phyloP scores from a whole-genome alignment of 257 asterid genomes.

The Fraxinus quadrangulata region DNA sequence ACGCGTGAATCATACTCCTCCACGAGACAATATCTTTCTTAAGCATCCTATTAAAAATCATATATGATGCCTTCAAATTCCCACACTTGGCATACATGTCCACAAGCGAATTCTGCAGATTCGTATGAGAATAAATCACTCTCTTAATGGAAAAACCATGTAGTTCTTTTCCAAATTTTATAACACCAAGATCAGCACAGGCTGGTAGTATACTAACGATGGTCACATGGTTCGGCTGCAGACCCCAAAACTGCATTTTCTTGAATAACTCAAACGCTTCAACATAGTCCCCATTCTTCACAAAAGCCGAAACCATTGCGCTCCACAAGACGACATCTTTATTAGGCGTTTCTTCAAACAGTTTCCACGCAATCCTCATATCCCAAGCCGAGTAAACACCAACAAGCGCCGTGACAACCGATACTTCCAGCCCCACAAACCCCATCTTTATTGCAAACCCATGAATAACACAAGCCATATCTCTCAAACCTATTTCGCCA shows the following conservation, averaged over 20 bases:
- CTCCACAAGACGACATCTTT: slow-evolving; percentile 72
- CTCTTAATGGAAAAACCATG: slow-evolving; percentile 65
- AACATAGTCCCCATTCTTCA: slow-evolving; percentile 44
- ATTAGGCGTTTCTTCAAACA: slow-evolving; percentile 40
- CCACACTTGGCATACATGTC: slow-evolving; percentile 73
- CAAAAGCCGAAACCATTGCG: slow-evolving; percentile 67
- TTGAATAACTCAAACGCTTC: slow-evolving; percentile 54
- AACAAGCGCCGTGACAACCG: slow-evolving; percentile 65
- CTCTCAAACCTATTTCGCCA: slow-evolving; percentile 37
- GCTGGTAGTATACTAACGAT: slow-evolving; percentile 62
- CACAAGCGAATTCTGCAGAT: slow-evolving; percentile 55
- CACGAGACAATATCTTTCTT: slow-evolving; percentile 72
- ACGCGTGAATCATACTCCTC: slow-evolving; percentile 65
- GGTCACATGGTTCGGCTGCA: slow-evolving; percentile 62
- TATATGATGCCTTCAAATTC: slow-evolving; percentile 44
- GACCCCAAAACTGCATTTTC: slow-evolving; percentile 46
- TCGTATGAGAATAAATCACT: slow-evolving; percentile 28
- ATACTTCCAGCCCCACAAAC: slow-evolving; percentile 43
- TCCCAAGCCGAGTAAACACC: slow-evolving; percentile 69
- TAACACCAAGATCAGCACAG: slow-evolving; percentile 59
- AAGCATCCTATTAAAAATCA: slow-evolving; percentile 49
- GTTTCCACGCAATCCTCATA: slow-evolving; percentile 39
- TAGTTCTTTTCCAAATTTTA: slow-evolving; percentile 60
- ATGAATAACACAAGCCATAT: slow-evolving; percentile 48
- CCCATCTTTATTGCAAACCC: slow-evolving; percentile 59